A percentile compares a stretch with the other conserved stretches of the same genome.
These are phyloP conservation scores for Pseudozyma hubeiensis DNA, from an alignment of 1,284 basidiomycete species.

Conservation along the genomic window DNA sequence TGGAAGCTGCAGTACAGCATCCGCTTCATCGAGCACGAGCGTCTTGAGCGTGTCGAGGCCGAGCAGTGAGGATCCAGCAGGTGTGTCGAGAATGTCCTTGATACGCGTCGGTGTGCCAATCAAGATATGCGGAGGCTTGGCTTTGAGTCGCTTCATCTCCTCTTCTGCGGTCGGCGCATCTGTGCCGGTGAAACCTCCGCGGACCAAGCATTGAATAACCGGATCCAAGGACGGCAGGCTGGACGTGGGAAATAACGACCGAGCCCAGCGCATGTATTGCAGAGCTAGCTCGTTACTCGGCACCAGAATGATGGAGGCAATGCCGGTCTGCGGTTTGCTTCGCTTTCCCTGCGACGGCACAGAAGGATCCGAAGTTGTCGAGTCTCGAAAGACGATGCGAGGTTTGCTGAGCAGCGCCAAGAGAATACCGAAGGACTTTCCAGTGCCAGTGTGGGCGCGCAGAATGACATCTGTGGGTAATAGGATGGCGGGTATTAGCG, in stretches of 20 bases:
- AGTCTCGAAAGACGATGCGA: slow-evolving; percentile 55
- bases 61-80: slow-evolving; percentile 50
- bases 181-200: slow-evolving; percentile 36
- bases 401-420: slow-evolving; percentile 64
- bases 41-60: slow-evolving; percentile 59
- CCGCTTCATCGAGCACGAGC: slow-evolving; percentile 65
- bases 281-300: slow-evolving; percentile 65
- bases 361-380: slow-evolving; percentile 1
- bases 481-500: slow-evolving; percentile 57
- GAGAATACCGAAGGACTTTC: slow-evolving; percentile 64
- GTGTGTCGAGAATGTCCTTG: slow-evolving; percentile 53
- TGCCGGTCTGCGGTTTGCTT: slow-evolving; percentile 45
- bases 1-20: slow-evolving; percentile 64
- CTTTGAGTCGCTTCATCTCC: slow-evolving; percentile 48
- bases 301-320: slow-evolving; percentile 61
- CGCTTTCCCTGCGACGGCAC: slow-evolving; percentile 10
- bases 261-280: slow-evolving; percentile 63
- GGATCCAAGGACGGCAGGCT: slow-evolving; percentile 48
- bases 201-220: slow-evolving; percentile 58
- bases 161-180: slow-evolving; percentile 30
- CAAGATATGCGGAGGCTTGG: slow-evolving; percentile 60
- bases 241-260: slow-evolving; percentile 46
- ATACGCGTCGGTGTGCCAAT: slow-evolving; percentile 63
- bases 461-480: slow-evolving; percentile 60
- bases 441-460: slow-evolving; percentile 65